Percentiles rank a stretch among this genome's conserved stretches.
Evolutionary conservation across 2,329 filamentous ascomycete species (phyloP).

Genomic region (Orbilia blumenaviensis): DNA sequence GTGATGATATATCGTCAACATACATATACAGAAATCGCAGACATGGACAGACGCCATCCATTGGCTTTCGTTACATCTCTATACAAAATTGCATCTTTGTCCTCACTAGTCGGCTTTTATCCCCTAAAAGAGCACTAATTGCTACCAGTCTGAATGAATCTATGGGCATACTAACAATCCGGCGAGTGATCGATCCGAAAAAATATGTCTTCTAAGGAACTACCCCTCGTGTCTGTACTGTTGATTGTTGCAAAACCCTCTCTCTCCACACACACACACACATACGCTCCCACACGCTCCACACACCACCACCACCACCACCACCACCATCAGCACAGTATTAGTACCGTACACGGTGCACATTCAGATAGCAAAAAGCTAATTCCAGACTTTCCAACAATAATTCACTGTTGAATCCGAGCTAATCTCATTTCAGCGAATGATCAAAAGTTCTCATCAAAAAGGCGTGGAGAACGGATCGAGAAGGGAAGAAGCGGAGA

Average conservation of each 20-base stretch:
- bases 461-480: constrained; percentile 23
- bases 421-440: constrained; percentile 16
- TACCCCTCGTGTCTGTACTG: neutral
- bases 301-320: too few species aligned
- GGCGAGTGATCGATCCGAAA: too few species aligned
- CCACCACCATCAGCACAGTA: too few species aligned
- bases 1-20: constrained; percentile 17
- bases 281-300: neutral
- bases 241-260: constrained; percentile 7
- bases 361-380: neutral
- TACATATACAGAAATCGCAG: neutral
- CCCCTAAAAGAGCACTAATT: too few species aligned
- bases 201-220: neutral
- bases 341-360: too few species aligned
- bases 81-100: neutral
- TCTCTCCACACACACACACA: neutral
- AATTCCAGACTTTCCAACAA: constrained; percentile 26
- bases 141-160: too few species aligned
- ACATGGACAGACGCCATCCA: neutral
- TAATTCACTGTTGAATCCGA: neutral
- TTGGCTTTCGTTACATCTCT: neutral
- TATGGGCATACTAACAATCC: too few species aligned
- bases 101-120: too few species aligned
- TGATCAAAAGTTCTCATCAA: neutral
- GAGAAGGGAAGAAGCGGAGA: constrained; percentile 36